Conservation (phyloP, 495 filamentous ascomycete species). For the Penicillium samsonianum region DNA sequence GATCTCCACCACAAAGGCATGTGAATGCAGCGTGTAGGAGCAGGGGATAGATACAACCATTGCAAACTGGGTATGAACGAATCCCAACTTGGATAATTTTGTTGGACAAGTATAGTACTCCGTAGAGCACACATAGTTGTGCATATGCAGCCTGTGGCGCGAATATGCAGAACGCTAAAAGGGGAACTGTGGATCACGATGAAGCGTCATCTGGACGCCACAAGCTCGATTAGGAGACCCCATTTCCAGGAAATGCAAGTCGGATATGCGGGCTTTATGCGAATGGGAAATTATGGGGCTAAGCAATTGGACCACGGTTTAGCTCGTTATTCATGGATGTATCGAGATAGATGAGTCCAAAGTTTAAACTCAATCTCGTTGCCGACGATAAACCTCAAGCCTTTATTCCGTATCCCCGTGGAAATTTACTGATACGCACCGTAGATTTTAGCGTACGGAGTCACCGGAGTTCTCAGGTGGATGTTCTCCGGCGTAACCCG, state of each 20-base stretch:
- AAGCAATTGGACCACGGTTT: background rate
- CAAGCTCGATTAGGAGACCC: constrained; percentile 2
- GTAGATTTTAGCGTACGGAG: too few species aligned
- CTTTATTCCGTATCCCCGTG: background rate
- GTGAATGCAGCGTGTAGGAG: background rate
- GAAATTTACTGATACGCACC: too few species aligned
- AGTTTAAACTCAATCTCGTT: constrained; percentile 6
- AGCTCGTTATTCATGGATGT: too few species aligned
- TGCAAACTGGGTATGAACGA: background rate
- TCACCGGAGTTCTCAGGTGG: background rate
- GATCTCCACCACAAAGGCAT: background rate
- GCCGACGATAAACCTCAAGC: constrained; percentile 1
- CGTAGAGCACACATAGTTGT: background rate
- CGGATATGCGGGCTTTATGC: constrained; percentile 22
- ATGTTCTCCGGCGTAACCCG: constrained; percentile 6
- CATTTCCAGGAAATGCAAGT: constrained; percentile 35
- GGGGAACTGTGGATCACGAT: constrained; percentile 1
- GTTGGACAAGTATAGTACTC: background rate
- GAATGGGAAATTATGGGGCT: constrained; percentile 2
- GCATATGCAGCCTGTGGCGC: background rate
- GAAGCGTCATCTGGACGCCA: constrained; percentile 14
- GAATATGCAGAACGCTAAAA: constrained; percentile 25
- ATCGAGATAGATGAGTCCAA: background rate
- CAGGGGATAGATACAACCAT: background rate
- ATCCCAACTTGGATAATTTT: background rate